phyloP scores from a whole-genome alignment of 352 stramenopile species.

The Phytopythium chamaehyphon region DNA sequence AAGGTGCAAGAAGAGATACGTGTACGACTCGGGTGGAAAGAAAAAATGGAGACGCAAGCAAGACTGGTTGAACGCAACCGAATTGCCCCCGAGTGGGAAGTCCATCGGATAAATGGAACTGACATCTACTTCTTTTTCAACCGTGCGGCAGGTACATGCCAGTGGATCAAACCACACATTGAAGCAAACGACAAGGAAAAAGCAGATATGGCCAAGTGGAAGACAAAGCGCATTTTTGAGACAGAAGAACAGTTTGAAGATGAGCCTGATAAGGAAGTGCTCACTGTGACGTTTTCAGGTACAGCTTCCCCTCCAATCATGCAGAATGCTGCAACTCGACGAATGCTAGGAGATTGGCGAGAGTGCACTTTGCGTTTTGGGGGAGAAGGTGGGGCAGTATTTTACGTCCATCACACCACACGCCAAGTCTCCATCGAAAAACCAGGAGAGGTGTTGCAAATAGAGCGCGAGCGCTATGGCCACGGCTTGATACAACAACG shows the following conservation, averaged over 20 bases:
- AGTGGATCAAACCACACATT: slow-evolving; percentile 36
- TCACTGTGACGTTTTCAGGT: slow-evolving; percentile 47
- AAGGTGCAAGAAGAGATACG: slow-evolving; percentile 27
- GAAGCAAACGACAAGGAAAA: slow-evolving; percentile 16
- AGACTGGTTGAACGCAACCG: slow-evolving; percentile 56
- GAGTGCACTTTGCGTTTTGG: slow-evolving; percentile 42
- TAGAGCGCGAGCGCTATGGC: slow-evolving; percentile 52
- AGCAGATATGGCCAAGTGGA: slow-evolving; percentile 35
- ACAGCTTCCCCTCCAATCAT: slow-evolving; percentile 21
- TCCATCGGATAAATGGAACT: slow-evolving; percentile 45
- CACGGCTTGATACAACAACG: slow-evolving; percentile 43
- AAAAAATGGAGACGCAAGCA: slow-evolving; percentile 42
- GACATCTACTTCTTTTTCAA: slow-evolving; percentile 81
- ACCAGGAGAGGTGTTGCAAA: slow-evolving; percentile 36
- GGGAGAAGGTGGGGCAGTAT: slow-evolving; percentile 27
- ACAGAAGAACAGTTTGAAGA: slow-evolving; percentile 40
- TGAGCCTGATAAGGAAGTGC: slow-evolving; percentile 36
- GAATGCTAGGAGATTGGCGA: slow-evolving; percentile 44
- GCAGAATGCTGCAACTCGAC: slow-evolving; percentile 35
- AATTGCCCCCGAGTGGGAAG: slow-evolving; percentile 45
- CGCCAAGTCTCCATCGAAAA: slow-evolving; percentile 47
- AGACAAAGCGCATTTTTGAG: slow-evolving; percentile 54
- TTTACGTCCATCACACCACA: slow-evolving; percentile 40
- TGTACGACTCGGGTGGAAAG: slow-evolving; percentile 53
- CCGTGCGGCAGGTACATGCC: slow-evolving; percentile 36